phyloP scores from a whole-genome alignment of 441 rosid genomes.

The Gossypium aridum region DNA sequence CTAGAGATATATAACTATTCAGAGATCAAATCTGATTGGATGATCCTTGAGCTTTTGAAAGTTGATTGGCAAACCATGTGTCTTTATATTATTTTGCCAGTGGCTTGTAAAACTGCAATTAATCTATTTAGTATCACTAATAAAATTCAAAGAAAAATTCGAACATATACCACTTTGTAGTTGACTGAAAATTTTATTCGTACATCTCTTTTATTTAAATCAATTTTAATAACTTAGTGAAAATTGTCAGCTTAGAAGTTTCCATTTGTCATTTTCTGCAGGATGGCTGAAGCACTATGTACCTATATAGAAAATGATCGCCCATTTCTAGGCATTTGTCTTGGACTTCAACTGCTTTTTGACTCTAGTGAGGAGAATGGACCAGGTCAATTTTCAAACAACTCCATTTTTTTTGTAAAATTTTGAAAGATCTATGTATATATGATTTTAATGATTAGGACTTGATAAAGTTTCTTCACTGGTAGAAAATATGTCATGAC shows the following conservation, averaged over 20 bases:
- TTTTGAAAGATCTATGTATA: not conserved
- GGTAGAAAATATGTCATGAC: not conserved
- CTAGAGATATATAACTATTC: not conserved
- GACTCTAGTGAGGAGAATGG: conserved; percentile 92
- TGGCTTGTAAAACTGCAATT: not conserved
- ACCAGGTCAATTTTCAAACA: conserved; percentile 39
- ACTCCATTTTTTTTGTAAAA: not conserved
- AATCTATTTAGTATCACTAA: not conserved
- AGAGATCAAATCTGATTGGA: not conserved
- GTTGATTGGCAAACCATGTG: not conserved
- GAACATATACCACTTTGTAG: not conserved
- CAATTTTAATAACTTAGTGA: not conserved
- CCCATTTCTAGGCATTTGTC: conserved; percentile 94
- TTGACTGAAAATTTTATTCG: not conserved
- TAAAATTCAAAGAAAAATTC: not conserved
- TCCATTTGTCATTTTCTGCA: conserved; percentile 23
- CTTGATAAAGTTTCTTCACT: not conserved
- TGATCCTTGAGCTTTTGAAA: not conserved
- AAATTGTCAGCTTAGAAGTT: not conserved
- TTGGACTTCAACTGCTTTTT: conserved; percentile 89
- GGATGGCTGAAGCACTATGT: conserved; percentile 86
- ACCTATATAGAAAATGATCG: conserved; percentile 73
- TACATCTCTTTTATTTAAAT: not conserved
- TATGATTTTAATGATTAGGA: not conserved
- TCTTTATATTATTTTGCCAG: not conserved